Conservation (phyloP, 805 yeast species). For the Barnettozyma sucrosica region DNA sequence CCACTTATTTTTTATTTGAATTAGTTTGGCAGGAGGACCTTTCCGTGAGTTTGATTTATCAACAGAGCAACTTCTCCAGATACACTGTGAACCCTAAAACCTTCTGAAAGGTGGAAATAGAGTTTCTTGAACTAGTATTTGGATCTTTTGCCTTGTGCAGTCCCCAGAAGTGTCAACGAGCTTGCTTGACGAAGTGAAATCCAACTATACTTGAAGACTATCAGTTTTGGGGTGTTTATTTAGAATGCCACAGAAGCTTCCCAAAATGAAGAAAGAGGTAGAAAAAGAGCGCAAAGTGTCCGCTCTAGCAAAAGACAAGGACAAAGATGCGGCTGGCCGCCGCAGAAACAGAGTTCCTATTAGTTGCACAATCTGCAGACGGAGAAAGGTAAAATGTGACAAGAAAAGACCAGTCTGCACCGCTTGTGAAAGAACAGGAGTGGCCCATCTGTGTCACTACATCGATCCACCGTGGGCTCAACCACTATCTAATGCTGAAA, state of each 20-base stretch:
- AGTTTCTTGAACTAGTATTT: background rate
- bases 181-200: too few relatives aligned
- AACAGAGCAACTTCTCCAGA: background rate
- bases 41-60: background rate
- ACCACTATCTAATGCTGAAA: conserved; percentile 39
- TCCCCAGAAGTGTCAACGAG: background rate
- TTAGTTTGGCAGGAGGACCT: background rate
- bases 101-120: too few relatives aligned
- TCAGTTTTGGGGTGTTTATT: background rate
- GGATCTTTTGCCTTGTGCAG: too few relatives aligned
- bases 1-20: background rate
- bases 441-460: conserved; percentile 50
- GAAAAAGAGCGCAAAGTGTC: background rate
- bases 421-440: conserved; percentile 52
- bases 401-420: conserved; percentile 50
- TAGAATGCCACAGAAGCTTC: conserved; percentile 10
- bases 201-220: background rate
- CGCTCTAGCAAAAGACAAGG: conserved; percentile 1
- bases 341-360: conserved; percentile 42
- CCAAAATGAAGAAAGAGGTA: conserved; percentile 7
- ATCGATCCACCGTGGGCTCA: conserved; percentile 59
- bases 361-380: conserved; percentile 42
- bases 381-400: conserved; percentile 46
- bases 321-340: conserved; percentile 3
- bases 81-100: background rate